A percentile compares a stretch with the other conserved stretches of the same genome.
Conservation (phyloP, 495 filamentous ascomycete genomes). For the Tuber magnatum region DNA sequence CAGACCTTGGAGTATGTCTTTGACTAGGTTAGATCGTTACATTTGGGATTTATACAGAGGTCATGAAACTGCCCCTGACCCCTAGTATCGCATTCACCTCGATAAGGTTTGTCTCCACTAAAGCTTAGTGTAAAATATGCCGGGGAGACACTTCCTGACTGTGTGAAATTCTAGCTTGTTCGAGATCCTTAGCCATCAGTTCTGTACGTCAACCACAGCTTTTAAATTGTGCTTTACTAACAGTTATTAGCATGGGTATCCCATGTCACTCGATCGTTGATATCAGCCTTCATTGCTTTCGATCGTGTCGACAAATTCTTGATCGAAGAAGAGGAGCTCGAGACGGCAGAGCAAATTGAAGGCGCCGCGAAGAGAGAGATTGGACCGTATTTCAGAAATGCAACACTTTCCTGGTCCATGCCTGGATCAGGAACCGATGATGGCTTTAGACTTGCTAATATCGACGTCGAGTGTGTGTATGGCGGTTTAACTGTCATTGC, state of each 20-base stretch:
- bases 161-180: constrained; percentile 22
- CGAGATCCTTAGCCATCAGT: constrained; percentile 35
- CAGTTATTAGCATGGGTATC: constrained; percentile 19
- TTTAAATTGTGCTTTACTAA: not conserved
- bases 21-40: constrained; percentile 45
- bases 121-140: not conserved
- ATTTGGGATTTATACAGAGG: constrained; percentile 36
- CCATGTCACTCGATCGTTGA: constrained; percentile 29
- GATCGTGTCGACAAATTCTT: constrained; percentile 38
- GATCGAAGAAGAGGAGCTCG: constrained; percentile 36
- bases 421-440: constrained; percentile 37
- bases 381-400: constrained; percentile 26
- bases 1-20: constrained; percentile 50
- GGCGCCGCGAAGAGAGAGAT: not conserved
- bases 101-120: constrained; percentile 16
- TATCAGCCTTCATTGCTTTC: constrained; percentile 36
- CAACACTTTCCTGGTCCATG: constrained; percentile 34
- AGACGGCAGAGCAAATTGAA: constrained; percentile 6
- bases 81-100: constrained; percentile 39
- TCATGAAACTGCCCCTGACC: constrained; percentile 35
- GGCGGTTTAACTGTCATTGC: constrained; percentile 50
- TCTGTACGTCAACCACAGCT: constrained; percentile 4
- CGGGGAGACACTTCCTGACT: not conserved
- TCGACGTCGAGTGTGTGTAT: constrained; percentile 49
- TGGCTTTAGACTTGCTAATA: constrained; percentile 46